These are phyloP conservation scores for Aspergillus sp. DNA, from an alignment of 2,329 filamentous ascomycete species.

Conservation along the genomic window DNA sequence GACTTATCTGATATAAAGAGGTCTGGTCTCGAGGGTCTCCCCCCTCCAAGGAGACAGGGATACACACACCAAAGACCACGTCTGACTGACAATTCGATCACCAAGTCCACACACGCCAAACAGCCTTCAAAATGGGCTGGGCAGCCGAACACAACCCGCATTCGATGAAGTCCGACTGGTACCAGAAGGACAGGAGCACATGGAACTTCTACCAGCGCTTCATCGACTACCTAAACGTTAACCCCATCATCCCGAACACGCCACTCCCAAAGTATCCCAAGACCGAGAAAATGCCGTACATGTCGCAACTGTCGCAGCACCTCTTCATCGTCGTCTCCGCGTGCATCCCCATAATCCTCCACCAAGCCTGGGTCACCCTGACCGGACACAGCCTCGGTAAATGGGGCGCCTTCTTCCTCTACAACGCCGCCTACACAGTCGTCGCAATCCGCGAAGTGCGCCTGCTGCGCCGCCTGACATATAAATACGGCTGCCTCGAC, in stretches of 20 bases:
- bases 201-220: neutral
- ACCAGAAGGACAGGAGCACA: neutral
- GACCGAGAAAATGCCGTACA: conserved; percentile 4
- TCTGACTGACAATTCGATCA: no score
- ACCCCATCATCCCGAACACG: neutral
- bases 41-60: neutral
- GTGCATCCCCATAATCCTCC: neutral
- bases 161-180: neutral
- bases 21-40: neutral
- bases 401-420: neutral
- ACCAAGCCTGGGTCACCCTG: neutral
- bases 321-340: neutral
- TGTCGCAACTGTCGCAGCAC: neutral
- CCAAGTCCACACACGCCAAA: neutral
- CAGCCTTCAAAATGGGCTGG: neutral
- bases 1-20: neutral
- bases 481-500: conserved; percentile 6
- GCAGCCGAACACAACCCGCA: neutral
- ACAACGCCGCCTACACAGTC: neutral
- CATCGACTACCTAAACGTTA: neutral
- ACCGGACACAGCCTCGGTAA: neutral
- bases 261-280: neutral
- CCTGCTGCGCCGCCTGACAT: neutral
- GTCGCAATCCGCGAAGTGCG: conserved; percentile 1
- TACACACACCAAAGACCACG: neutral